Conservation (phyloP, 73 alveolate genomes). For the Paraurostyla sp. region DNA sequence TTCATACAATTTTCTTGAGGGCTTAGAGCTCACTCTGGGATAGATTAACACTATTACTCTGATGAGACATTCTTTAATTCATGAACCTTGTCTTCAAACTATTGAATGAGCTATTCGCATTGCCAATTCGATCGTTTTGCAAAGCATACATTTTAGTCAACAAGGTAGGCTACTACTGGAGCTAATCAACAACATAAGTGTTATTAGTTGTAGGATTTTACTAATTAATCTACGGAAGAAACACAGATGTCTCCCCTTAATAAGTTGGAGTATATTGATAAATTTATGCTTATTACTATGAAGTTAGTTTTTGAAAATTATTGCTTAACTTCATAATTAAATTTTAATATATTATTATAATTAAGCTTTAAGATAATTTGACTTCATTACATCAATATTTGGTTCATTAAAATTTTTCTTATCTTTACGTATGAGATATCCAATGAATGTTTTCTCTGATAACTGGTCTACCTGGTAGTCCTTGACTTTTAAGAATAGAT, state of each 20-base stretch:
- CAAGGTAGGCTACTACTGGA: too few species aligned
- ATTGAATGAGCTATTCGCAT: slow-evolving; percentile 31
- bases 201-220: too few species aligned
- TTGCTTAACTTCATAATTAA: too few species aligned
- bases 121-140: slow-evolving; percentile 37
- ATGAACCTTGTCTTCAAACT: neutral
- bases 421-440: slow-evolving; percentile 72
- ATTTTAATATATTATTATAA: neutral
- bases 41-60: neutral
- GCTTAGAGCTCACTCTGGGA: neutral
- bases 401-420: neutral
- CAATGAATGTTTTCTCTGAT: slow-evolving; percentile 92
- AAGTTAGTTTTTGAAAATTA: too few species aligned
- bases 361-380: neutral
- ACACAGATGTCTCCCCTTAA: too few species aligned
- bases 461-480: slow-evolving; percentile 96
- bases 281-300: too few species aligned
- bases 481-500: slow-evolving; percentile 88
- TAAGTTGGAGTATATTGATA: too few species aligned
- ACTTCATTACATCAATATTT: neutral
- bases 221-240: too few species aligned
- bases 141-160: slow-evolving; percentile 1
- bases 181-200: too few species aligned
- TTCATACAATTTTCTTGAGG: slow-evolving; percentile 7
- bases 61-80: neutral